phyloP scores from a whole-genome alignment of 2,329 filamentous ascomycete genomes.

The Ceratocystis destructans region DNA sequence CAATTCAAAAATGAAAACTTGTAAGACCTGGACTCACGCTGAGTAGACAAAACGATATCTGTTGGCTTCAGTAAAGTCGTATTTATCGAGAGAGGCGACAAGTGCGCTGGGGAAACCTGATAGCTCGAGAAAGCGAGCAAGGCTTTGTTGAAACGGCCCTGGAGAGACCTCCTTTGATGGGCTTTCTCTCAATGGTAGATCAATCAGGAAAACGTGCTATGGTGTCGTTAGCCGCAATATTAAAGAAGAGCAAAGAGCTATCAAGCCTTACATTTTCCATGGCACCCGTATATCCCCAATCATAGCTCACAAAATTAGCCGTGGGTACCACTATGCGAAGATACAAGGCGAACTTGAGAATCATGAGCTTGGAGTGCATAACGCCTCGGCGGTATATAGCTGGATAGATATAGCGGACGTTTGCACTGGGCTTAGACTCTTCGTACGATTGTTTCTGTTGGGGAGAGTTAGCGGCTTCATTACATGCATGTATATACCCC shows the following conservation, averaged over 20 bases:
- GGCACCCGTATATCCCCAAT: conserved; percentile 75
- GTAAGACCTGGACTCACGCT: conserved; percentile 45
- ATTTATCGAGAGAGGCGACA: conserved; percentile 54
- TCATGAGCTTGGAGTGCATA: conserved; percentile 92
- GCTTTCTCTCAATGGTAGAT: conserved; percentile 49
- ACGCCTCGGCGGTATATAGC: conserved; percentile 58
- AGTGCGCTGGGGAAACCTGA: conserved; percentile 52
- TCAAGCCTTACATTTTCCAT: conserved; percentile 61
- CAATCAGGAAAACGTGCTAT: conserved; percentile 76
- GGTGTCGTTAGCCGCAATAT: conserved; percentile 5
- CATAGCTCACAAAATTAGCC: conserved; percentile 71
- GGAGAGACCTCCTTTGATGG: conserved; percentile 17
- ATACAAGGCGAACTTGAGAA: conserved; percentile 63
- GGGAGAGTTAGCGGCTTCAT: not conserved
- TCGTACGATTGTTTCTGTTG: conserved; percentile 36
- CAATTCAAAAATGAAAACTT: not conserved
- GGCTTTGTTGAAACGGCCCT: conserved; percentile 50
- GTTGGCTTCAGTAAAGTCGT: conserved; percentile 65
- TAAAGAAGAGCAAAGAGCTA: conserved; percentile 2
- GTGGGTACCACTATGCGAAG: conserved; percentile 73
- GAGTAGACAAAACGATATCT: conserved; percentile 72
- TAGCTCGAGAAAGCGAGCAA: conserved; percentile 56
- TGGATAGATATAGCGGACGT: conserved; percentile 65
- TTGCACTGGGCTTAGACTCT: conserved; percentile 35
- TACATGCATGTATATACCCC: not conserved